Percentiles rank a stretch among this genome's conserved stretches.
These are phyloP conservation scores for Pythium rishiriense DNA, from an alignment of 352 stramenopile genomes.

Conservation along the genomic window DNA sequence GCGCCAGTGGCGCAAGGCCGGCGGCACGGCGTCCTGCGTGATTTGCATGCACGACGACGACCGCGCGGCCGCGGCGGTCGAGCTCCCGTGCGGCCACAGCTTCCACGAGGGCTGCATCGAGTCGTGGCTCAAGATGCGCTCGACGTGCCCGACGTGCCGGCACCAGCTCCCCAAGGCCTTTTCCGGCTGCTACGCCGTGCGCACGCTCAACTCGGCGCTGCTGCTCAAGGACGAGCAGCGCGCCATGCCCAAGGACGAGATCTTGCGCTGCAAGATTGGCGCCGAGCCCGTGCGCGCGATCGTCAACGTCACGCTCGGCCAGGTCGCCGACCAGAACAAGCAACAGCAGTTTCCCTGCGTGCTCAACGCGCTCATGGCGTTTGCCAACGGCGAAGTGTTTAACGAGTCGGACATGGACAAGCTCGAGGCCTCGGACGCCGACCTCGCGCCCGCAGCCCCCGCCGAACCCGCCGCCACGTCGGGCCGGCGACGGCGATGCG, in stretches of 20 bases:
- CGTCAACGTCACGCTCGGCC: constrained; percentile 79
- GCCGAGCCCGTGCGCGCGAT: constrained; percentile 67
- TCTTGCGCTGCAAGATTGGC: constrained; percentile 56
- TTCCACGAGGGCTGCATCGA: constrained; percentile 94
- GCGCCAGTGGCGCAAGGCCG: constrained; percentile 19
- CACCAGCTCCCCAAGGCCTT: constrained; percentile 89
- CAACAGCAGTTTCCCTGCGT: constrained; percentile 76
- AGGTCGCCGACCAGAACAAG: constrained; percentile 55
- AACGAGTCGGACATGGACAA: constrained; percentile 51
- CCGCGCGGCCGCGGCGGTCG: constrained; percentile 42
- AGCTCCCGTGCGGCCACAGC: constrained; percentile 90
- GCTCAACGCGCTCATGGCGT: constrained; percentile 81
- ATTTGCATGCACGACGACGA: constrained; percentile 91
- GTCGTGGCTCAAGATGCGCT: constrained; percentile 92
- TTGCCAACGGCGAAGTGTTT: constrained; percentile 70
- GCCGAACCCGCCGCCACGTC: too few relatives aligned
- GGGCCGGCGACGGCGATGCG: constrained; percentile 24
- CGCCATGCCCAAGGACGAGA: constrained; percentile 48
- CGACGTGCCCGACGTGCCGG: constrained; percentile 93
- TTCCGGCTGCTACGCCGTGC: constrained; percentile 73
- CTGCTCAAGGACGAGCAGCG: constrained; percentile 68
- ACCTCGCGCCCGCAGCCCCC: not conserved
- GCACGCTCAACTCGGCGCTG: constrained; percentile 78
- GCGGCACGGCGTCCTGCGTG: constrained; percentile 56
- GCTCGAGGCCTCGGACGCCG: constrained; percentile 19